Conservation (phyloP, 768 basidiomycete genomes). For the Mycena pura region DNA sequence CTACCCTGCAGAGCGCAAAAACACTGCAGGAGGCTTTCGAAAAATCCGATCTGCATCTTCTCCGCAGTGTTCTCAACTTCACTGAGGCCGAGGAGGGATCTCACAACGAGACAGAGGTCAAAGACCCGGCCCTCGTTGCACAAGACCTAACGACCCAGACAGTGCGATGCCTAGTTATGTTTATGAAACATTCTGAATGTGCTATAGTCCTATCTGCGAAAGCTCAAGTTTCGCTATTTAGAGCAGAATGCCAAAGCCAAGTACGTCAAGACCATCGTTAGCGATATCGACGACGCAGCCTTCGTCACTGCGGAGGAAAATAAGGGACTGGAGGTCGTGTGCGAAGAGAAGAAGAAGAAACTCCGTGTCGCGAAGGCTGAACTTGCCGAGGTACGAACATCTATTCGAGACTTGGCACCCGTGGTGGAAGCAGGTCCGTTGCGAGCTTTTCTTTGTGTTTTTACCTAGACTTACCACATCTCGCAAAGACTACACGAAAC, state of each 20-base stretch:
- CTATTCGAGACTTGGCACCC: conserved; percentile 68
- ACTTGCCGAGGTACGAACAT: conserved; percentile 65
- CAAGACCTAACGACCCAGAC: conserved; percentile 66
- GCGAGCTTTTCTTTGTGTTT: not conserved
- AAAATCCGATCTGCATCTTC: conserved; percentile 44
- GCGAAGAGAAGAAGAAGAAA: conserved; percentile 73
- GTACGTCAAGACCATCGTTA: conserved; percentile 86
- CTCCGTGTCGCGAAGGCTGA: conserved; percentile 70
- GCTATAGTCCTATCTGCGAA: conserved; percentile 69
- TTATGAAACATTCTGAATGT: not conserved
- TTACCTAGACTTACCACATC: not conserved
- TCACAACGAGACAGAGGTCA: conserved; percentile 44
- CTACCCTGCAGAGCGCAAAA: conserved; percentile 33
- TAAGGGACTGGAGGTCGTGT: conserved; percentile 61
- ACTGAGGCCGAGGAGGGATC: conserved; percentile 43
- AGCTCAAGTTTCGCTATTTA: conserved; percentile 88
- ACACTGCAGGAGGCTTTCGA: conserved; percentile 42
- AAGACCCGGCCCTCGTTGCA: conserved; percentile 63
- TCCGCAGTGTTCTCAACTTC: conserved; percentile 44
- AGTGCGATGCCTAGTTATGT: conserved; percentile 45
- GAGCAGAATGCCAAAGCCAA: conserved; percentile 92
- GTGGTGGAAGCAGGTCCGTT: conserved; percentile 69
- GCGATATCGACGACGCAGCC: conserved; percentile 76
- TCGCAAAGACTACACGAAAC: conserved; percentile 62
- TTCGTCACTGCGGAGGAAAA: conserved; percentile 84